phyloP scores from a whole-genome alignment of 352 stramenopile species.

The Globisporangium carolinianum region DNA sequence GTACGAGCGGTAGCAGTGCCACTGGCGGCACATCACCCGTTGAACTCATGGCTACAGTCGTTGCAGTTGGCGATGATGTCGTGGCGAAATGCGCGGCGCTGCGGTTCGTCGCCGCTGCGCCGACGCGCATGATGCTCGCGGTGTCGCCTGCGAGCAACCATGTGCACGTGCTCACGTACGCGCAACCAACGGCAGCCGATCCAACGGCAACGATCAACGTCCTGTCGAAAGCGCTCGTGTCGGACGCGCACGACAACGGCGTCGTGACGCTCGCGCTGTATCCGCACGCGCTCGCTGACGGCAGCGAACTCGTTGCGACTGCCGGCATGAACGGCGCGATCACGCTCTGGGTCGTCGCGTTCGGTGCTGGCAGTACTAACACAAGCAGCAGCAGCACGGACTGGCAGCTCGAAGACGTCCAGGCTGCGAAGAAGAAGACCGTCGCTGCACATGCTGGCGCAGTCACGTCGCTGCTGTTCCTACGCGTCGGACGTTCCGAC shows the following conservation, averaged over 20 bases:
- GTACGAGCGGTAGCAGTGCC: neutral
- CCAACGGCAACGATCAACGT: conserved; percentile 28
- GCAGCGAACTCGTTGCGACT: conserved; percentile 55
- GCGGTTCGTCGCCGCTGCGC: conserved; percentile 36
- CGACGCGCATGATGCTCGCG: conserved; percentile 44
- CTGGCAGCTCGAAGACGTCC: conserved; percentile 53
- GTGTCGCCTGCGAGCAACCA: conserved; percentile 27
- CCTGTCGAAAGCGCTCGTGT: conserved; percentile 42
- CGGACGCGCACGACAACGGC: conserved; percentile 46
- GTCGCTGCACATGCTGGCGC: conserved; percentile 42
- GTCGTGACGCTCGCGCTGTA: conserved; percentile 44
- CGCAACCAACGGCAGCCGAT: conserved; percentile 30
- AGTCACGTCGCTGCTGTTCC: conserved; percentile 52
- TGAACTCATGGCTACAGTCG: conserved; percentile 29
- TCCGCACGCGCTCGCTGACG: conserved; percentile 29
- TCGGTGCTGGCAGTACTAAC: conserved; percentile 14
- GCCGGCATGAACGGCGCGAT: conserved; percentile 53
- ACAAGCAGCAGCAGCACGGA: conserved; percentile 6
- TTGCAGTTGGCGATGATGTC: conserved; percentile 41
- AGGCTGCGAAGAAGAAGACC: conserved; percentile 63
- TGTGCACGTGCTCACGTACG: conserved; percentile 47
- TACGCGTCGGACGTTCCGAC: conserved; percentile 13
- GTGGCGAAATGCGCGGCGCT: conserved; percentile 27
- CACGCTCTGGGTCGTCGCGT: conserved; percentile 61
- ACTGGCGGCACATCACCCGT: conserved; percentile 12